These are phyloP conservation scores for Haematococcus sp. DNA, from an alignment of 139 green algal species.

Conservation along the genomic window DNA sequence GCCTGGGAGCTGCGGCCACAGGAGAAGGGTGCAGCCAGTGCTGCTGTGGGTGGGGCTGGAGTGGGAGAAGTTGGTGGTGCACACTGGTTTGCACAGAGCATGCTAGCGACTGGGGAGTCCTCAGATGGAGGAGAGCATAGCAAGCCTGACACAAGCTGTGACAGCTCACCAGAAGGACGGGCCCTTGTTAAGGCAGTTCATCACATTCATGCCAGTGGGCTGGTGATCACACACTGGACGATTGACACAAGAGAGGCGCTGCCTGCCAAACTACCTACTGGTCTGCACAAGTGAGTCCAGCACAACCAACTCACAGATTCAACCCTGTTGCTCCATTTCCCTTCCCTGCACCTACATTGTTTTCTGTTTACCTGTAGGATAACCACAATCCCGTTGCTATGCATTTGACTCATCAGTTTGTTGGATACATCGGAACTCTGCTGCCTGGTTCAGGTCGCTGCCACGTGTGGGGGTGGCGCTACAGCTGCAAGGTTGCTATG, in stretches of 20 bases:
- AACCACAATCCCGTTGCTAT: too few relatives aligned
- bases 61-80: constrained; percentile 66
- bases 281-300: constrained; percentile 31
- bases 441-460: constrained; percentile 46
- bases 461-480: constrained; percentile 68
- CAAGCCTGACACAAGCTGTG: not conserved
- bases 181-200: constrained; percentile 47
- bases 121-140: not conserved
- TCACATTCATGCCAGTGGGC: constrained; percentile 33
- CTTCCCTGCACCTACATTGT: too few relatives aligned
- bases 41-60: constrained; percentile 28
- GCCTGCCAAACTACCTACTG: constrained; percentile 43
- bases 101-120: not conserved
- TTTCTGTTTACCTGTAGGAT: too few relatives aligned
- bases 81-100: constrained; percentile 57
- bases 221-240: constrained; percentile 49
- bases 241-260: constrained; percentile 65
- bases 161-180: constrained; percentile 23
- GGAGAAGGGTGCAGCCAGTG: not conserved
- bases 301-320: too few relatives aligned
- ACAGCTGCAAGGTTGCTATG: constrained; percentile 22
- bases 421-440: too few relatives aligned
- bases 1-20: too few relatives aligned
- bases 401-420: too few relatives aligned
- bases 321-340: too few relatives aligned